These are phyloP conservation scores for Cornus florida DNA, from an alignment of 148 eudicot species.

Conservation along the genomic window DNA sequence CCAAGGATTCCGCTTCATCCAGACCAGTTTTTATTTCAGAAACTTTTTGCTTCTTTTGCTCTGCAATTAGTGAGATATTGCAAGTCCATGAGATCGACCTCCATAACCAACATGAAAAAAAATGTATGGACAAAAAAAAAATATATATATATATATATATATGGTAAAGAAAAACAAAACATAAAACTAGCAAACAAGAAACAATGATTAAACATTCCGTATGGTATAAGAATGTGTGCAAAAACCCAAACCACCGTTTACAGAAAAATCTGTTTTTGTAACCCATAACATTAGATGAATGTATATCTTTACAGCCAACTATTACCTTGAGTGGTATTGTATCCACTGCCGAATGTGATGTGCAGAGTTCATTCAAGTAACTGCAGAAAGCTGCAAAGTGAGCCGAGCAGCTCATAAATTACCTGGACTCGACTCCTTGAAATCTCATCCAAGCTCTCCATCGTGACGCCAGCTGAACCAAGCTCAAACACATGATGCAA, in stretches of 20 bases:
- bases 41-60: conserved; percentile 58
- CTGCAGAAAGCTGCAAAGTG: too few species aligned
- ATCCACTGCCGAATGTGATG: too few species aligned
- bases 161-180: background rate
- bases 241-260: background rate
- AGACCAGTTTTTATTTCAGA: conserved; percentile 46
- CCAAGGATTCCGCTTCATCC: conserved; percentile 60
- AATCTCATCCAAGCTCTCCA: too few species aligned
- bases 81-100: background rate
- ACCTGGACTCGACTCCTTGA: too few species aligned
- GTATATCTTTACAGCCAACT: background rate
- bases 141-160: background rate
- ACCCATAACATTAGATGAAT: background rate
- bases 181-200: background rate
- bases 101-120: background rate
- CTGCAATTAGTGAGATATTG: conserved; percentile 25
- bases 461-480: too few species aligned
- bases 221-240: background rate
- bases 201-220: background rate
- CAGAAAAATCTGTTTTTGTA: background rate
- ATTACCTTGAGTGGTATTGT: too few species aligned
- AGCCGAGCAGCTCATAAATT: too few species aligned
- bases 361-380: too few species aligned
- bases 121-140: background rate
- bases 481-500: too few species aligned